These are phyloP conservation scores for Trichoderma arundinaceum DNA, from an alignment of 2,329 filamentous ascomycete genomes.

Conservation along the genomic window DNA sequence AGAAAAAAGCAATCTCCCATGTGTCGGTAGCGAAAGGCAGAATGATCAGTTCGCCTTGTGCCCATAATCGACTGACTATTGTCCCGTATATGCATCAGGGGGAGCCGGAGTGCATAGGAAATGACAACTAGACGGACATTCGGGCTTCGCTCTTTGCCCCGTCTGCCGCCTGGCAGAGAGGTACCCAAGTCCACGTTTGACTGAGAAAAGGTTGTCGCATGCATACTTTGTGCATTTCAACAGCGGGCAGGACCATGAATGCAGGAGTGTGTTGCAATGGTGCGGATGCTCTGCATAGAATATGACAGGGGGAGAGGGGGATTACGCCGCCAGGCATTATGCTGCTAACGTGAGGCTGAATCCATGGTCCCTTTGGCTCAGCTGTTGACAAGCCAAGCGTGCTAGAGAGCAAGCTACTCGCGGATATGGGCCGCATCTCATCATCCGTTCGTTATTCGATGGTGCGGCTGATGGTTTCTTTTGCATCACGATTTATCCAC, in stretches of 20 bases:
- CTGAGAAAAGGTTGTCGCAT: slow-evolving; percentile 3
- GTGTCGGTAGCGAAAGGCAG: too few species aligned
- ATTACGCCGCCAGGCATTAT: slow-evolving; percentile 14
- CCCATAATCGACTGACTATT: slow-evolving; percentile 7
- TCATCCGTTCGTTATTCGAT: not conserved
- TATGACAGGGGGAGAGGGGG: slow-evolving; percentile 15
- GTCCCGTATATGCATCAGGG: slow-evolving; percentile 20
- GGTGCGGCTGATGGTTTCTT: not conserved
- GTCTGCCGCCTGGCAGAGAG: not conserved
- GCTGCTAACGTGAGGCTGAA: slow-evolving; percentile 29
- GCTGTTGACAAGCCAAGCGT: not conserved
- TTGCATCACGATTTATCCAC: slow-evolving; percentile 4
- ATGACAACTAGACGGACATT: not conserved
- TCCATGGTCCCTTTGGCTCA: slow-evolving; percentile 4
- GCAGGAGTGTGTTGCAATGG: slow-evolving; percentile 25
- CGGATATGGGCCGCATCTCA: not conserved
- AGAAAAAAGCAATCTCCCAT: too few species aligned
- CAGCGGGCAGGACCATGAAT: slow-evolving; percentile 14
- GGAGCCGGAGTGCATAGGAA: slow-evolving; percentile 13
- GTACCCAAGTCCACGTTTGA: slow-evolving; percentile 1
- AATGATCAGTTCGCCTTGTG: not conserved
- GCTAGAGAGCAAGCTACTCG: not conserved
- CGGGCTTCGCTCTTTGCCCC: slow-evolving; percentile 8
- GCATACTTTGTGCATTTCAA: slow-evolving; percentile 19
- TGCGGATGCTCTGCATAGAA: slow-evolving; percentile 30